A percentile compares a stretch with the other conserved stretches of the same genome.
phyloP scores from a whole-genome alignment of 148 eudicot genomes.

The Camellia japonica region DNA sequence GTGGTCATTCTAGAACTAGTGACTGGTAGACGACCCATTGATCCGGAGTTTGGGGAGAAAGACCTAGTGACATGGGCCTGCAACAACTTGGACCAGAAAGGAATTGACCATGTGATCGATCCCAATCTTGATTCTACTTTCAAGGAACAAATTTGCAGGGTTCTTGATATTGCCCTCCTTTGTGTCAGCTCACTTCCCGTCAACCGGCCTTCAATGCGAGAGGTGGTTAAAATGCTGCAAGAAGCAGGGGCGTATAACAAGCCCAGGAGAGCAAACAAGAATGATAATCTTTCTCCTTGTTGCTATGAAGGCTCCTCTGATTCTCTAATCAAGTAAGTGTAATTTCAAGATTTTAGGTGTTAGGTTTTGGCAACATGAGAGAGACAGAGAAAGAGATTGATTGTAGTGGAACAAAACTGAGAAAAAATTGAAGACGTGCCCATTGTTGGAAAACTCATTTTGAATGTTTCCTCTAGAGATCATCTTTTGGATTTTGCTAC shows the following conservation, averaged over 20 bases:
- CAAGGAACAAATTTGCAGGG: conserved; percentile 33
- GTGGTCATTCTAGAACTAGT: conserved; percentile 49
- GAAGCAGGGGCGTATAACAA: conserved; percentile 1
- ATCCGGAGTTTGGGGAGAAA: conserved; percentile 35
- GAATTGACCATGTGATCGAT: conserved; percentile 29
- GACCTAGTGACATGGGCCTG: conserved; percentile 45
- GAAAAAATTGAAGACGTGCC: too few species aligned
- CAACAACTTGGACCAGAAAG: conserved; percentile 28
- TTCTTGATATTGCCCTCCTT: conserved; percentile 36
- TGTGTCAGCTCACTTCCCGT: conserved; percentile 21
- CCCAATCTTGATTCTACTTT: conserved; percentile 24
- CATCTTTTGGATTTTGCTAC: background rate
- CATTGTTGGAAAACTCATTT: too few species aligned
- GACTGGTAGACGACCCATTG: conserved; percentile 36
- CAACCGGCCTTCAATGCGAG: conserved; percentile 16
- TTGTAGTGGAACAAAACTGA: background rate
- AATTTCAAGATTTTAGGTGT: background rate
- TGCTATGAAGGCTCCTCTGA: background rate
- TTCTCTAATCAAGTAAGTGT: background rate
- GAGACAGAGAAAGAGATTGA: background rate
- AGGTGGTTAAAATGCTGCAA: conserved; percentile 17
- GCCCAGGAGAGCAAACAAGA: background rate
- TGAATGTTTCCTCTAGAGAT: background rate
- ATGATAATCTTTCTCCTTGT: conserved; percentile 11
- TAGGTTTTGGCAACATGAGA: background rate